Base-by-base conservation (phyloP, 306 rosid species). In the Luffa acutangula region DNA sequence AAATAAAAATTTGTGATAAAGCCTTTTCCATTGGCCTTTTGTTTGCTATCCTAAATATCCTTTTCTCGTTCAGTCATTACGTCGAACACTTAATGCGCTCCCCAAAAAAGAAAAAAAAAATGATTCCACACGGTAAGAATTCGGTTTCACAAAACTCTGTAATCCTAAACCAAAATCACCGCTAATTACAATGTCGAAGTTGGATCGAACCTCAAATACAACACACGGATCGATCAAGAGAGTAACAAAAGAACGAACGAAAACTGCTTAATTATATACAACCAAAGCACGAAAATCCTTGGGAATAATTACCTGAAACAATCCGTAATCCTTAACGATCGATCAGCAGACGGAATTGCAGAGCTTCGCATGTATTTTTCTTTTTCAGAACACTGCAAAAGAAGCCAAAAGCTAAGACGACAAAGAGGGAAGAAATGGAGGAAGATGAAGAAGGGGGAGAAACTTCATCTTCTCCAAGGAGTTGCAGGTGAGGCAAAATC, bases 11-110 rank as follows among this genome's bases (percentile, higher is more conserved):
- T 11, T 21, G 56, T 5, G 9, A 72, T 43, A 20, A 33, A 49
- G 60, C 7, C 20, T 66, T 39, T 72, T 8, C 25, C 36, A 8
- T 46, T 31, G 41, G 25, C 49, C 59, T 45, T 71, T 71, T 71
- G 76, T 46, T 71, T 21, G 20, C 41, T 46, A 73, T 73, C 60
- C 45, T 49, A 73, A 31, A 71, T 46, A 71, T 46, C 76, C 76
- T 37, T 71, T 45, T 71, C 76, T 31, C 59, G 33, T 49, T 73
- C 60, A 49, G 78, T 51, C 78, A 73, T 73, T 73, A 33, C 78
- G 45, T 48, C 78, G 78, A 49, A 3, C 78, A 73, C 46, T 73
- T 73, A 15, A 73, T 73, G 77, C 59, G 8, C 77, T 0, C 6
- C 2, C 43, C 7, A 11, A 18, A 18, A 18, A 2, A 6, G 18